phyloP scores from a whole-genome alignment of 805 yeast species.

The Spathaspora arborariae region DNA sequence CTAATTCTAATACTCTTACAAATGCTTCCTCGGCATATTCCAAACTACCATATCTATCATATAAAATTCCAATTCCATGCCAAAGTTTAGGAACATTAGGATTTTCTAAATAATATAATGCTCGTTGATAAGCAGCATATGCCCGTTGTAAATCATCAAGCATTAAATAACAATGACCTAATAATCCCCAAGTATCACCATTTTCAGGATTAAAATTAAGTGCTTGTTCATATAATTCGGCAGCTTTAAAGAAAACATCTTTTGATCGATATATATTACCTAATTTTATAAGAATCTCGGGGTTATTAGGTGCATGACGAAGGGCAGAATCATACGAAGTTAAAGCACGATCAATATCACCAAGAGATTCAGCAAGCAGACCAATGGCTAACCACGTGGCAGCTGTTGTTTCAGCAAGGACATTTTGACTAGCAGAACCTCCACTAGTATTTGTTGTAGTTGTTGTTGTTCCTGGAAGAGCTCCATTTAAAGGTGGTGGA shows the following conservation, averaged over 20 bases:
- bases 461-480: slow-evolving; percentile 2
- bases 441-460: slow-evolving; percentile 5
- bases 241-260: slow-evolving; percentile 90
- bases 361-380: slow-evolving; percentile 81
- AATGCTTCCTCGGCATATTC: slow-evolving; percentile 99
- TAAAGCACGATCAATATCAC: slow-evolving; percentile 85
- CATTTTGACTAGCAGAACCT: slow-evolving; percentile 9
- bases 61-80: slow-evolving; percentile 97
- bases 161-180: slow-evolving; percentile 97
- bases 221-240: slow-evolving; percentile 89
- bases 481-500: slow-evolving; percentile 7
- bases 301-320: slow-evolving; percentile 79
- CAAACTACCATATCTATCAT: slow-evolving; percentile 92
- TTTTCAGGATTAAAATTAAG: slow-evolving; percentile 76
- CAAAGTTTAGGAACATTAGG: slow-evolving; percentile 95
- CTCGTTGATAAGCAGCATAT: slow-evolving; percentile 95
- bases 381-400: slow-evolving; percentile 91
- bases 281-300: slow-evolving; percentile 78
- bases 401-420: slow-evolving; percentile 53
- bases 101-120: slow-evolving; percentile 82
- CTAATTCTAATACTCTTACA: slow-evolving; percentile 91
- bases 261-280: slow-evolving; percentile 86
- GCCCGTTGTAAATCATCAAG: slow-evolving; percentile 94
- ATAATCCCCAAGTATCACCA: slow-evolving; percentile 95
- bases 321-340: slow-evolving; percentile 85